Percentiles rank a stretch among this genome's conserved stretches.
phyloP scores from a whole-genome alignment of 208 protist species.

The Trypanosomatidae sp. region DNA sequence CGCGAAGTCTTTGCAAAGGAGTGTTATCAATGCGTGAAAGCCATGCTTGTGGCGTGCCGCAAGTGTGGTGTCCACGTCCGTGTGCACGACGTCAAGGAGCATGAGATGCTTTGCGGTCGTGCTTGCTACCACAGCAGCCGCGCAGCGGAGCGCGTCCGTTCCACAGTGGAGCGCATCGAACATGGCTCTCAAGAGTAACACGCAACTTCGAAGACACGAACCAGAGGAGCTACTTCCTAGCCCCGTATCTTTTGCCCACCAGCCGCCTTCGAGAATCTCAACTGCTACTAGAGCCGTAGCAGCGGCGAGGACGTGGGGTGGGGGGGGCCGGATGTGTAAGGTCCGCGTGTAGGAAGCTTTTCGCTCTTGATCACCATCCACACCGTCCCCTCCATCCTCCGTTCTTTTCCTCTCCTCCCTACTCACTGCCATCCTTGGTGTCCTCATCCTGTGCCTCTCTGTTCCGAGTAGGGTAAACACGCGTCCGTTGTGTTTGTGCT shows the following conservation, averaged over 20 bases:
- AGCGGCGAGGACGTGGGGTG: not conserved
- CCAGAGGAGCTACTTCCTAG: not conserved
- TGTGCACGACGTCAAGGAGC: conserved; percentile 73
- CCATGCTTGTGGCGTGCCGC: conserved; percentile 56
- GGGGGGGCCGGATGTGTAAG: not conserved
- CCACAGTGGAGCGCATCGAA: conserved; percentile 33
- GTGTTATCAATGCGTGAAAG: conserved; percentile 58
- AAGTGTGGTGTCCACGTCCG: conserved; percentile 54
- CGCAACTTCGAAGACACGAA: not conserved
- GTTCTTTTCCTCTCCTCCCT: not conserved
- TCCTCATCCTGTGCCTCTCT: not conserved
- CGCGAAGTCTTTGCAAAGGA: conserved; percentile 30
- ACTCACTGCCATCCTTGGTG: not conserved
- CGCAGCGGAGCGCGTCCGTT: conserved; percentile 37
- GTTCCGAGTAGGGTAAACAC: not conserved
- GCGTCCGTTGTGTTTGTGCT: conserved; percentile 2
- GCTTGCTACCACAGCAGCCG: conserved; percentile 42
- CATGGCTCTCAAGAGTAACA: conserved; percentile 8
- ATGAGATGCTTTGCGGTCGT: conserved; percentile 61
- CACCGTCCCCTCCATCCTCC: not conserved
- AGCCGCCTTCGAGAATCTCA: not conserved
- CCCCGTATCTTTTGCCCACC: not conserved
- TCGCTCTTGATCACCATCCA: not conserved
- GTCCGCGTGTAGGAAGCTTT: not conserved
- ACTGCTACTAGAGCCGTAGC: not conserved